Evolutionary conservation across 257 asterid species (phyloP), one percentile per base, ranked within the genome.

Genomic region (Nicotiana knightiana): DNA sequence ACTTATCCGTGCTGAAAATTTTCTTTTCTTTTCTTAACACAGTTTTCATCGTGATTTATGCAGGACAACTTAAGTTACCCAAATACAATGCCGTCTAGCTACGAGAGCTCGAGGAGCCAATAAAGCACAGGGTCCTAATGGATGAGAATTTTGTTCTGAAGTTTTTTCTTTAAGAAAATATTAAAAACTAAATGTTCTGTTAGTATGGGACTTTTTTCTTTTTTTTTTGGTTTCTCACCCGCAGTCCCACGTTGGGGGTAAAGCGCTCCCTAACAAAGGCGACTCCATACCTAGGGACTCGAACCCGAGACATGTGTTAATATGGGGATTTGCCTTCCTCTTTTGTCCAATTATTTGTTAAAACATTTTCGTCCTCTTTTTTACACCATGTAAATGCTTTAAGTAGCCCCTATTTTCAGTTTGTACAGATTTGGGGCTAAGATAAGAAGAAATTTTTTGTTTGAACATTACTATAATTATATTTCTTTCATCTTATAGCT

Each of bases 61-160:
- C 79, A 73, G 79, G 79, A 73, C 30, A 73, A 73, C 61, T 73
- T 73, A 73, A 73, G 79, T n/a, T 48, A 73, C 11, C 79, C 79
- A 1, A 73, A 48, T 48, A 48, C 79, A 48, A 24, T 48, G 24
- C 79, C 79, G 10, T 70, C 78, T 0, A 73, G 79, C 79, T 73
- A 73, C 39, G 79, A 73, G 79, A 73, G 79, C 79, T 73, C 79
- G 43, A 73, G 9, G 57, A 73, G 79, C 39, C 79, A 48, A 3
- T 73, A 7, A 73, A 73, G 5, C 10, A 46, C 59, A 5, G 16
- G 39, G 79, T 6, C 33, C 24, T 46, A 71, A 48, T 24, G 18
- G 39, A 73, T 46, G 79, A 73, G 62, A 73, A 46, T 73, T 48
- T 73, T 48, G 62, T 73, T 73, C 24, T 73, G 32, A 73, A 73